Conservation (phyloP, 73 alveolate species). For the Blepharisma stoltei region DNA sequence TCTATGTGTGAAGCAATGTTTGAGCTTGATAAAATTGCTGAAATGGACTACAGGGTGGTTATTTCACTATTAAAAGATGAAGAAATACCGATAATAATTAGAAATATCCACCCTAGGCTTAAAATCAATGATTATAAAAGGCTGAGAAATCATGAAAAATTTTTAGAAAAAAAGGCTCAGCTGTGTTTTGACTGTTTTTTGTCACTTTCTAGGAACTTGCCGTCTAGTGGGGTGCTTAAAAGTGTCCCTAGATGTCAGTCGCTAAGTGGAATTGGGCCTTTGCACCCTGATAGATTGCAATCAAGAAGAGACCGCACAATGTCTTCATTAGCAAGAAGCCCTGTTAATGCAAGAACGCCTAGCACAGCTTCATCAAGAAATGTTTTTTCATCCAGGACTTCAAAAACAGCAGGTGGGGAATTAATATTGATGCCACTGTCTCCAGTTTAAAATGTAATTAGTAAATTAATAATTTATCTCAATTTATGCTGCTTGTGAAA, state of each 20-base stretch:
- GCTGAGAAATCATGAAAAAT: neutral
- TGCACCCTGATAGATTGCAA: neutral
- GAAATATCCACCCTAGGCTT: neutral
- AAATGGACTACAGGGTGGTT: neutral
- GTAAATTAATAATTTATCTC: no score
- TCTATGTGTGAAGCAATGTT: neutral
- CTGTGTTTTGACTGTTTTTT: slow-evolving; percentile 17
- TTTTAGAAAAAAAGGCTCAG: neutral
- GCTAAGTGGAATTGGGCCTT: neutral
- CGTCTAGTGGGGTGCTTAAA: slow-evolving; percentile 12
- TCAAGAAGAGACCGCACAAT: slow-evolving; percentile 1
- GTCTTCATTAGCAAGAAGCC: no score
- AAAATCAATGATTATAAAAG: neutral
- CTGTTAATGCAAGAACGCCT: neutral
- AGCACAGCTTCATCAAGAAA: slow-evolving; percentile 1
- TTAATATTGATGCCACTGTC: neutral
- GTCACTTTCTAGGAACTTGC: neutral
- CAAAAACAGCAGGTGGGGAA: slow-evolving; percentile 30
- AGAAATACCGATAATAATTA: slow-evolving; percentile 4
- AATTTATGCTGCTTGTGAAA: no score
- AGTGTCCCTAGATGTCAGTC: neutral
- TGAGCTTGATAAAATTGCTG: neutral
- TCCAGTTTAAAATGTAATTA: no score
- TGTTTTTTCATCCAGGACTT: neutral
- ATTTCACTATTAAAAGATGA: neutral